Percentiles rank a stretch among this genome's conserved stretches.
Evolutionary conservation across 352 stramenopile species (phyloP).

Genomic region (Phytopythium vexans): DNA sequence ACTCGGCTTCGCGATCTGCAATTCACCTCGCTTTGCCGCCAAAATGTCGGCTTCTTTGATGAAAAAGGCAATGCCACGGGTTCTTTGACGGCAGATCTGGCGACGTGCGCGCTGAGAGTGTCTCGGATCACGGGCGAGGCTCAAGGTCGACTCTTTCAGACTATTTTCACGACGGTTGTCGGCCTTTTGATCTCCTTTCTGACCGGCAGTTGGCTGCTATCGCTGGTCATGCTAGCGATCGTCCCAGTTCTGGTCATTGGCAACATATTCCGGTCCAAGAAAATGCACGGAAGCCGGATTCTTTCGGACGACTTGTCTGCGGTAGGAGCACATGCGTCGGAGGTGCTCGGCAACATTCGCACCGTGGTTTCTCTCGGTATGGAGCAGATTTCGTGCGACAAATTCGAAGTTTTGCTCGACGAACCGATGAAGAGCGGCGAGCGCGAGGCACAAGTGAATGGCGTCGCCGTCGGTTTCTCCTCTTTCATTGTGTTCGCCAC

Average conservation of each 20-base stretch:
- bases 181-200: slow-evolving; percentile 62
- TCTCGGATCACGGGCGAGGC: slow-evolving; percentile 48
- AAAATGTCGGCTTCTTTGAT: slow-evolving; percentile 76
- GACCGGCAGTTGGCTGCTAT: slow-evolving; percentile 63
- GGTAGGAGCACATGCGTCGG: slow-evolving; percentile 36
- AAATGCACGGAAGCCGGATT: slow-evolving; percentile 19
- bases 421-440: slow-evolving; percentile 23
- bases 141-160: slow-evolving; percentile 38
- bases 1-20: slow-evolving; percentile 40
- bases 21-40: slow-evolving; percentile 33
- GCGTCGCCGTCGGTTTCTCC: slow-evolving; percentile 64
- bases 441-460: slow-evolving; percentile 36
- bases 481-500: slow-evolving; percentile 53
- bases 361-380: slow-evolving; percentile 40
- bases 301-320: slow-evolving; percentile 26
- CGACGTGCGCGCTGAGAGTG: slow-evolving; percentile 43
- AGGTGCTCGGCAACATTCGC: slow-evolving; percentile 48
- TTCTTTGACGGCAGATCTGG: slow-evolving; percentile 41
- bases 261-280: slow-evolving; percentile 26
- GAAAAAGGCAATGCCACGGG: slow-evolving; percentile 57
- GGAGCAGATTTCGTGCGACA: slow-evolving; percentile 15
- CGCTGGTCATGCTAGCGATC: slow-evolving; percentile 56
- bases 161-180: slow-evolving; percentile 42
- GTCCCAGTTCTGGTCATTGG: slow-evolving; percentile 60
- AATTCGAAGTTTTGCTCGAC: slow-evolving; percentile 20